These are phyloP conservation scores for Viridothelium virens DNA, from an alignment of 495 filamentous ascomycete species.

Conservation along the genomic window DNA sequence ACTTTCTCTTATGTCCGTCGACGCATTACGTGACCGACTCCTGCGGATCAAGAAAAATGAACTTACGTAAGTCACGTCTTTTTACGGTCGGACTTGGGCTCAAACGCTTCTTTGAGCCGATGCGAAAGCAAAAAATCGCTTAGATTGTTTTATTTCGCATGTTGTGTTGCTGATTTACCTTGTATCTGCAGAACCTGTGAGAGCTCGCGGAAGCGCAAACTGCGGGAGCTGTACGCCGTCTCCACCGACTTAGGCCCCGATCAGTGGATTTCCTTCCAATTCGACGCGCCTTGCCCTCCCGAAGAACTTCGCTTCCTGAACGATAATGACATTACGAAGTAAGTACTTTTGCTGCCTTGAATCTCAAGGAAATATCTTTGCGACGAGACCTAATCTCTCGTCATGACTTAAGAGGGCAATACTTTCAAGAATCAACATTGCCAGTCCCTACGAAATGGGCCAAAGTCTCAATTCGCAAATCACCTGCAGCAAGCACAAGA, in stretches of 20 bases:
- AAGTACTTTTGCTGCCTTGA: conserved; percentile 37
- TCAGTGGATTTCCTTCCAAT: conserved; percentile 42
- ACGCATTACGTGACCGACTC: conserved; percentile 48
- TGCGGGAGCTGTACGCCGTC: conserved; percentile 68
- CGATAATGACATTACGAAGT: conserved; percentile 69
- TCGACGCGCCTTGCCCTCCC: conserved; percentile 46
- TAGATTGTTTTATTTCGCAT: conserved; percentile 21
- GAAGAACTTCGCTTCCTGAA: conserved; percentile 59
- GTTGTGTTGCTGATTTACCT: conserved; percentile 31
- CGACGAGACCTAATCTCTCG: not conserved
- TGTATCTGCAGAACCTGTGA: conserved; percentile 54
- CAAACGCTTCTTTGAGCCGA: conserved; percentile 21
- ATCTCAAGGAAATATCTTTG: conserved; percentile 24
- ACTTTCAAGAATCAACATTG: conserved; percentile 62
- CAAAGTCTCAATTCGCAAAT: conserved; percentile 20
- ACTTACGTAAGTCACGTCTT: conserved; percentile 47
- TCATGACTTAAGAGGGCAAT: conserved; percentile 50
- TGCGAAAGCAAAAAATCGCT: conserved; percentile 37
- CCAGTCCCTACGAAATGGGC: conserved; percentile 38
- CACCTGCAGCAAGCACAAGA: not conserved
- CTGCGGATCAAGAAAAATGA: conserved; percentile 53
- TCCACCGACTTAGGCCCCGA: conserved; percentile 37
- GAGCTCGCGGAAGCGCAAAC: conserved; percentile 72
- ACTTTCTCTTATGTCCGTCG: conserved; percentile 38
- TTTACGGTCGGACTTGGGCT: conserved; percentile 26